Base-by-base conservation (phyloP, 208 protist species). In the Wallacemonas sp. region DNA sequence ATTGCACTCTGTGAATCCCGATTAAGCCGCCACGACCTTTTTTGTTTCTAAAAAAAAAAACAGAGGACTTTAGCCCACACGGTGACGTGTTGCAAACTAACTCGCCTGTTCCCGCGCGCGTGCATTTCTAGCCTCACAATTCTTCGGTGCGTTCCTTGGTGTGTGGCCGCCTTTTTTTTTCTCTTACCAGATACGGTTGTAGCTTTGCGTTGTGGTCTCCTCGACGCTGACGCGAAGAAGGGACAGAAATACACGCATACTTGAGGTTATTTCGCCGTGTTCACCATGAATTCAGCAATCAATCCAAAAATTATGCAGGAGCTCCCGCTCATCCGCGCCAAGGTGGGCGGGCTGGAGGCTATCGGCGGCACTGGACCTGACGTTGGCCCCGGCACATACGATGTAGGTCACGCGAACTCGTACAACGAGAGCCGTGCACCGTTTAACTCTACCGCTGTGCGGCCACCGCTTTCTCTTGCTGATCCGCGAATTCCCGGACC, bases 341-440 rank as follows among this genome's bases (percentile, higher is more conserved):
- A 95, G 63, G 61, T 72, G 3, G 72, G 59, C 32, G 74, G 75
- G 2, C 30, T 82, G 29, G 62, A 71, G 33, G 34, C 34, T 19
- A 37, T 32, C 24, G 21, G 46, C 3, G 68, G 64, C 26, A 89
- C 84, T 13, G 80, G 82, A 12, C 76, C 81, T 45, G 65, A 55
- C 42, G 74, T 95, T 10, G 89, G 89, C 32, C 89, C 89, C 24
- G 85, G 89, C 3, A 75, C 80, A 0, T 95, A 93, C 63, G 66
- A 92, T 59, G n/a, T 91, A 24, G 64, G 70, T 32, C 63, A 70
- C 36, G 8, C 33, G 1, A 6, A 22, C 41, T n/a, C 30, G 50
- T 45, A 60, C 15, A 81, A 78, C 54, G 58, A 78, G 52, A 79
- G 73, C 22, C 55, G 78, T 9, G 86, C 89, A 42, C 89, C 89